Base-by-base conservation (phyloP, 345 rosid species). In the Populus pruinosa region DNA sequence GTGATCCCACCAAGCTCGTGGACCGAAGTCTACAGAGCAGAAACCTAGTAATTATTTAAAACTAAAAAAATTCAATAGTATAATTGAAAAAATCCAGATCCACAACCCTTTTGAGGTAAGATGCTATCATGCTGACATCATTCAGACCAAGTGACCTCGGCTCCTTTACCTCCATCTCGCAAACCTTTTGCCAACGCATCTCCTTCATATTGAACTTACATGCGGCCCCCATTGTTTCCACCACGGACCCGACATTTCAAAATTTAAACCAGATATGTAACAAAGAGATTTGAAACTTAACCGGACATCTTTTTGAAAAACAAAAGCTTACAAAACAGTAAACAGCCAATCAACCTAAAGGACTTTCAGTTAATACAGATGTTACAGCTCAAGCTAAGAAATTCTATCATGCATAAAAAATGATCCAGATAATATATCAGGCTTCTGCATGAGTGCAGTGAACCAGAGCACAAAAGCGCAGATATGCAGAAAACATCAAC, bases 111-210 rank as follows among this genome's bases (percentile, higher is more conserved):
- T 76, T 50, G 17, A 27, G 76, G n/a, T 44, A 67, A 74, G 73
- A 77, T 53, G 64, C 80, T 79, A 64, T 59, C 41, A 77, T 53
- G 64, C 80, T 79, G 69, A 66, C 41, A 75, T 80, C 66, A 78
- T 79, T 36, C 69, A 71, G 62, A 70, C 61, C 35, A 29, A 39
- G 21, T 10, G 31, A 71, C 59, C 47, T 23, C 1, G 61, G n/a
- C 64, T 21, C 44, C 16, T 67, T 38, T 16, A 35, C 1, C 29
- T 47, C 44, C 67, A 27, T 41, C 17, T 62, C 1, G 53, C 9
- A 20, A 13, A 65, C 64, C 38, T 64, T 83, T 66, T 75, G 59
- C 77, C 67, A 36, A 72, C 65, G 76, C 13, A 13, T 71, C 50
- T 14, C 76, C 75, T 29, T 79, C 81, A 14, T 65, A 65, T 2